Percentiles rank a stretch among this genome's conserved stretches.
phyloP scores from a whole-genome alignment of 805 yeast genomes.

The Deakozyma indianensis region DNA sequence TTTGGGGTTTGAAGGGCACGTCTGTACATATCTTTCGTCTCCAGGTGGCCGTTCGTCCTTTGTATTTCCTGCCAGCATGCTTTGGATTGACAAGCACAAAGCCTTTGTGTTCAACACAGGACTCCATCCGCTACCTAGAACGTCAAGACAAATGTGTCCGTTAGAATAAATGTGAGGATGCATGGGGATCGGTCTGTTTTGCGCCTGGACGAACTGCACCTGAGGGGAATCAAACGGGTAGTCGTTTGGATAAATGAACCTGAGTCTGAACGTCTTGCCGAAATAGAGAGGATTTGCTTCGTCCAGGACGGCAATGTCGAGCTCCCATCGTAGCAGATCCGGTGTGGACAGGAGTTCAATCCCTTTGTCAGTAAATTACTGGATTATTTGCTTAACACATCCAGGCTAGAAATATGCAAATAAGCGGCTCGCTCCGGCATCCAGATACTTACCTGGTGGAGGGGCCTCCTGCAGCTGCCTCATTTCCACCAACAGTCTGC shows the following conservation, averaged over 20 bases:
- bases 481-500: background rate
- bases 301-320: conserved; percentile 25
- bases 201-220: conserved; percentile 32
- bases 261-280: conserved; percentile 27
- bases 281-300: conserved; percentile 24
- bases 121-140: conserved; percentile 54
- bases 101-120: conserved; percentile 36
- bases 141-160: conserved; percentile 62
- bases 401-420: too few species aligned
- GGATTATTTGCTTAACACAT: too few species aligned
- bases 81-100: conserved; percentile 40
- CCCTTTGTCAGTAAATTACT: conserved; percentile 8
- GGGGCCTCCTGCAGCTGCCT: background rate
- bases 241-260: conserved; percentile 27
- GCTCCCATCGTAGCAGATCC: conserved; percentile 20
- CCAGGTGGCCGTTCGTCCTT: background rate
- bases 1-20: background rate
- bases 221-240: conserved; percentile 51
- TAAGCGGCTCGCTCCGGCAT: background rate
- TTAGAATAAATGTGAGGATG: conserved; percentile 67
- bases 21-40: background rate
- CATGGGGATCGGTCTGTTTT: conserved; percentile 32
- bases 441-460: background rate
- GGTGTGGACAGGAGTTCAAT: conserved; percentile 20
- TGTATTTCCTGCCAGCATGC: conserved; percentile 41